Base-by-base conservation (phyloP, 805 yeast species). In the Metschnikowia amazonensis region DNA sequence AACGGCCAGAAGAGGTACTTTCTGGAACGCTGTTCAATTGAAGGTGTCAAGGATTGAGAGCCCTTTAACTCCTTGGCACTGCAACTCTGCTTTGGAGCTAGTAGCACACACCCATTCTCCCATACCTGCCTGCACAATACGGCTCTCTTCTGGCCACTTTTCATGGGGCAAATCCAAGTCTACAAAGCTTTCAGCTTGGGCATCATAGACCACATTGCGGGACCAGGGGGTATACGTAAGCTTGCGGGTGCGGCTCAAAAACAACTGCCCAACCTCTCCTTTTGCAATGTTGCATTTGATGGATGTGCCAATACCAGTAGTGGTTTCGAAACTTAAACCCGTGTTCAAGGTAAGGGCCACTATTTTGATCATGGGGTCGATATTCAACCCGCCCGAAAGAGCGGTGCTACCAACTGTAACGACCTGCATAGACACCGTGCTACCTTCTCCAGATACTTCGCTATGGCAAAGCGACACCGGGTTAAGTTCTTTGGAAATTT, bases 41-140 rank as follows among this genome's bases (percentile, higher is more conserved):
- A 35, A 24, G 14, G 23, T 24, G 10, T 35, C 38, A 8, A 35
- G 38, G 9, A 35, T 35, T 35, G 38, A 35, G 32, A 31, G 23
- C 16, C 35, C 43, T 17, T 14, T 17, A 6, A 32, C 36, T 16
- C 37, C 36, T 14, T 31, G 28, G 36, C 57, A 53, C 16, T 46
- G 36, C 31, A 53, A 34, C 8, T 42, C 40, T n/a, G 37, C 37
- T 29, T 41, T 35, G 3, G 48, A 27, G 41, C 49, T 52, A 11
- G 54, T 44, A 23, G 46, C 56, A 18, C 57, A 53, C 9, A 45
- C 38, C 56, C 53, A 51, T 30, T 51, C 52, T 9, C 57, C 57
- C 28, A 50, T 29, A 5, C 54, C 54, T 6, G 44, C 46, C 25
- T 31, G 33, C 20, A 50, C 25, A 5, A 51, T 41, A 6, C 44